Evolutionary conservation across 2,329 filamentous ascomycete genomes (phyloP), one percentile per base, ranked within the genome.

Genomic region (Zymoseptoria tritici): DNA sequence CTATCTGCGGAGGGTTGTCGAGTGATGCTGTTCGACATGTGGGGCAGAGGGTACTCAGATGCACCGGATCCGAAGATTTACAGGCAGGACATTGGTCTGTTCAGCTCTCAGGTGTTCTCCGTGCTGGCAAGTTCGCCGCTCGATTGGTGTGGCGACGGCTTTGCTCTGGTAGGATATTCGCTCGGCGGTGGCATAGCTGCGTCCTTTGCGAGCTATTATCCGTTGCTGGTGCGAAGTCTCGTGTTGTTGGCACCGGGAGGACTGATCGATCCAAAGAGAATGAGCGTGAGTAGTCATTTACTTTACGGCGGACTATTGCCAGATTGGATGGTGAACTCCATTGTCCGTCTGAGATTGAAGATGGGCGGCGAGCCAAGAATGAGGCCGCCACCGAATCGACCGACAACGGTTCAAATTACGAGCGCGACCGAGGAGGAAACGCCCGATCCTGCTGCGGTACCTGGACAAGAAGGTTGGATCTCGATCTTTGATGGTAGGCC

Each of bases 221-320:
- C 88, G 0, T 74, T 83, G 54, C 77, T 93, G 58, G 80, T 96
- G 13, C 80, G 81, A 11, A 83, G 81, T 9, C 78, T 97, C 21
- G 79, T 94, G 9, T 81, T 96, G 5, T 81, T 97, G 50, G 90
- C 91, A 0, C 91, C 92, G 0, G 81, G 86, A 0, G 92, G 92
- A 0, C 79, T 96, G 52, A 83, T 96, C 54, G 81, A 88, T n/a
- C 74, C 77, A 4, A 76, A 77, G 13, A 84, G 88, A 67, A 80
- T 90, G 59, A 81, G 81, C 60, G 81, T 81, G 73, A 78, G 79
- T 62, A 85, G 82, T 67, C 81, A 81, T 57, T 65, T 91, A 20
- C 77, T 91, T 8, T 90, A 90, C 70, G 81, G 81, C 4, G 82
- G 81, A 0, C 68, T 85, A 22, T 70, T 91, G 29, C 87, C 88